phyloP scores from a whole-genome alignment of 1,284 basidiomycete genomes.

The Ceratorhiza oryzae-sativae region DNA sequence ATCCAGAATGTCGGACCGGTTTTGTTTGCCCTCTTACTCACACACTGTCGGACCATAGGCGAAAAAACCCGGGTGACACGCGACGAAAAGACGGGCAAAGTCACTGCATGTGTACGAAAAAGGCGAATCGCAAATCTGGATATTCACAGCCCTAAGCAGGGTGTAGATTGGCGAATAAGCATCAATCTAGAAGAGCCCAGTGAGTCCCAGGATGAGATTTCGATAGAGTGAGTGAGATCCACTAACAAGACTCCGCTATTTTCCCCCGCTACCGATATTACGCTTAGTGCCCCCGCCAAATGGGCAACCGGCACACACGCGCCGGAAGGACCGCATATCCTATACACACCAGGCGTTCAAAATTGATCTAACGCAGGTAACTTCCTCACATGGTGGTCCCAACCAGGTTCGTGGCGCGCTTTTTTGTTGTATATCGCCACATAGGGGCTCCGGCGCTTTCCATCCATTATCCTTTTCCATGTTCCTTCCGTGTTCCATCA shows the following conservation, averaged over 20 bases:
- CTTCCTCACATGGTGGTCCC: conserved; percentile 47
- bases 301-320: conserved; percentile 61
- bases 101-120: conserved; percentile 78
- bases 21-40: neutral
- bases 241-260: neutral
- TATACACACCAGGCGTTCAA: conserved; percentile 92
- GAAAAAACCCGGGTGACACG: conserved; percentile 83
- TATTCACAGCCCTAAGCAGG: conserved; percentile 80
- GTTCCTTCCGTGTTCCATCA: conserved; percentile 14
- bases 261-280: conserved; percentile 1
- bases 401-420: conserved; percentile 34
- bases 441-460: conserved; percentile 43
- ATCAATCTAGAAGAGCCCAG: conserved; percentile 78
- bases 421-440: conserved; percentile 16
- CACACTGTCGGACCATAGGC: conserved; percentile 46
- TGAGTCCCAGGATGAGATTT: conserved; percentile 46
- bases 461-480: neutral
- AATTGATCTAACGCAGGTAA: conserved; percentile 94
- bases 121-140: conserved; percentile 87
- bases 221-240: neutral
- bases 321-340: conserved; percentile 89
- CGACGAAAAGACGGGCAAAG: conserved; percentile 73
- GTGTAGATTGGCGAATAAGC: conserved; percentile 91
- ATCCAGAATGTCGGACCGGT: conserved; percentile 12
- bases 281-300: conserved; percentile 45